Percentiles rank a stretch among this genome's conserved stretches.
These are phyloP conservation scores for Termitomyces bulborhizus DNA, from an alignment of 768 basidiomycete species.

Conservation along the genomic window DNA sequence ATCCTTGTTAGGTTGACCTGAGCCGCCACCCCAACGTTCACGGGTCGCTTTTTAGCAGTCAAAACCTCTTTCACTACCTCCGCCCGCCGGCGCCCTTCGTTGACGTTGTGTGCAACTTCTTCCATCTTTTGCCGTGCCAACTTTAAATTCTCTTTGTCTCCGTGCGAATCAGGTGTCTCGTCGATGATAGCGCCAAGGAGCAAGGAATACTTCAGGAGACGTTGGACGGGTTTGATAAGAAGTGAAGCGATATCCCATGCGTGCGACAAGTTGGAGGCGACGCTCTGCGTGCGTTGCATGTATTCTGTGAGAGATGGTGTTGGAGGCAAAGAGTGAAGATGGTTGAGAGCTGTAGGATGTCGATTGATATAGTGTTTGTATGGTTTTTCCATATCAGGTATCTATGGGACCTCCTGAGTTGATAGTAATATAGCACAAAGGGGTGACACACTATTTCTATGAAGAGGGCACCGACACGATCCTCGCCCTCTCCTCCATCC, in stretches of 20 bases:
- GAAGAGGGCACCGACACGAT: conserved; percentile 66
- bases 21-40: conserved; percentile 41
- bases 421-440: conserved; percentile 5
- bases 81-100: conserved; percentile 68
- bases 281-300: conserved; percentile 55
- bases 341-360: conserved; percentile 68
- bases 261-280: conserved; percentile 69
- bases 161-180: conserved; percentile 64
- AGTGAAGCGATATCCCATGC: conserved; percentile 92
- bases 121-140: conserved; percentile 57
- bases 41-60: conserved; percentile 34
- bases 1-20: conserved; percentile 55
- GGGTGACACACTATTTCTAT: conserved; percentile 44
- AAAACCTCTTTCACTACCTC: conserved; percentile 80
- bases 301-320: conserved; percentile 61
- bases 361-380: conserved; percentile 80
- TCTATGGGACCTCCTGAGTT: conserved; percentile 31
- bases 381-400: conserved; percentile 61
- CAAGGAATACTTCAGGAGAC: conserved; percentile 90
- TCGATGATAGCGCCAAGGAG: conserved; percentile 73
- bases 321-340: conserved; percentile 39
- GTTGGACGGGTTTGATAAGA: conserved; percentile 96
- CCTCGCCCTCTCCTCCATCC: conserved; percentile 62
- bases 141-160: conserved; percentile 55
- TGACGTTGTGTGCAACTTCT: conserved; percentile 68